Base-by-base conservation (phyloP, 345 rosid genomes). In the Dipteronia sinensis region DNA sequence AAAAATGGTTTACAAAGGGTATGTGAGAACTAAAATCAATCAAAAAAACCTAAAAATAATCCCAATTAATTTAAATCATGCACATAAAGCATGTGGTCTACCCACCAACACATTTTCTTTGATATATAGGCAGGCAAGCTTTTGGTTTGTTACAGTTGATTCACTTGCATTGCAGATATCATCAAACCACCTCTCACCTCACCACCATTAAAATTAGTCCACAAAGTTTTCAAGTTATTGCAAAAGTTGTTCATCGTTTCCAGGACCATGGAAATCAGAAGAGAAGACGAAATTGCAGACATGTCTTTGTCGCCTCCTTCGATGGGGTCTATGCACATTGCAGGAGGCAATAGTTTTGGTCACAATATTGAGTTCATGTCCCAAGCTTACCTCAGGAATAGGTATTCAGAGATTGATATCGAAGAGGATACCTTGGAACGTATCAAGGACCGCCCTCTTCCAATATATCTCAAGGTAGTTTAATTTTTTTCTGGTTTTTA, bases 351-450 rank as follows among this genome's bases (percentile, higher is more conserved):
- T 78, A 88, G 91, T 59, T 90, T 94, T 77, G 97, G 88, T 68
- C 97, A 91, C 76, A 90, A 82, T 82, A 88, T 90, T 27, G 98
- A 94, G 82, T 91, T 91, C 83, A 83, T 91, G 90, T 84, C 98
- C 13, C 94, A 90, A 76, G 90, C 96, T 61, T 89, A 89, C 81
- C 90, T 89, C 44, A 85, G 93, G 79, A 92, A 88, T 69, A 79
- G 89, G 25, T 87, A 83, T 66, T 86, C 95, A 0, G 98, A 88
- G 82, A 94, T 91, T 46, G 85, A 92, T 65, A 91, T 90, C 0
- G 89, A 87, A 29, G 91, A 88, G 29, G 88, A 87, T 61, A 78
- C 82, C 74, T 66, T 83, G 16, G 76, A 59, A 59, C 3, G 75
- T 65, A 71, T 67, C 62, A 86, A 84, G 84, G 93, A 91, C 79